A percentile compares a stretch with the other conserved stretches of the same genome.
phyloP scores from a whole-genome alignment of 768 basidiomycete genomes.

The Phlebiopsis gigantea region DNA sequence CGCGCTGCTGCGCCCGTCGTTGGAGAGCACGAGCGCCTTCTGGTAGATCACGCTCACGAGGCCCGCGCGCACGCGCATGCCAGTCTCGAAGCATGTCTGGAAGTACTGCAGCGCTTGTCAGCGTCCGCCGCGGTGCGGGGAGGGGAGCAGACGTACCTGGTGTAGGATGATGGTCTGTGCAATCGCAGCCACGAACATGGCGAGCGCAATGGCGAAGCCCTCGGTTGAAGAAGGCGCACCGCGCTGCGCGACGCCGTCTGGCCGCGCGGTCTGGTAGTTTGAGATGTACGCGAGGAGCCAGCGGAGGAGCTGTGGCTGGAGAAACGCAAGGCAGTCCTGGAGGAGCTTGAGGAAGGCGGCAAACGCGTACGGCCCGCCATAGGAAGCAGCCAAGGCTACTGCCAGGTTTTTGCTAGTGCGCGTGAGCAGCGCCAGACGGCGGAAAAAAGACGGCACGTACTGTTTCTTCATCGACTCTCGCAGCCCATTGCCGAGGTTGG shows the following conservation, averaged over 20 bases:
- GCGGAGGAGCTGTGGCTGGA: constrained; percentile 84
- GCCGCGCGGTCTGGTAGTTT: constrained; percentile 54
- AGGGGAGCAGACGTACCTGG: constrained; percentile 42
- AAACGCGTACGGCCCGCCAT: constrained; percentile 67
- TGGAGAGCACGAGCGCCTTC: constrained; percentile 82
- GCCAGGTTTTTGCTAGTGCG: constrained; percentile 53
- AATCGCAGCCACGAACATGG: constrained; percentile 82
- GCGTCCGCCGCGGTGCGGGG: background rate
- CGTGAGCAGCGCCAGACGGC: background rate
- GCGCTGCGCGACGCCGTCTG: constrained; percentile 20
- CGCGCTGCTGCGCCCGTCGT: constrained; percentile 74
- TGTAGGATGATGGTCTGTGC: constrained; percentile 75
- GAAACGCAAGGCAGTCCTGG: constrained; percentile 78
- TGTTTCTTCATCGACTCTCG: constrained; percentile 57
- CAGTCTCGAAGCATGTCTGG: constrained; percentile 75
- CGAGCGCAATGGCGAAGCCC: constrained; percentile 69
- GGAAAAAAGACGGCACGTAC: constrained; percentile 33
- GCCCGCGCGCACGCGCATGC: constrained; percentile 92
- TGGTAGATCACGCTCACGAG: constrained; percentile 81
- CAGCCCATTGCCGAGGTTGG: constrained; percentile 58
- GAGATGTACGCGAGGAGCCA: constrained; percentile 79
- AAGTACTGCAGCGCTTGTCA: constrained; percentile 55
- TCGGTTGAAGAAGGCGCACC: constrained; percentile 38
- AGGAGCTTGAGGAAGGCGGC: constrained; percentile 65
- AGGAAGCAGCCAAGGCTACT: constrained; percentile 70